Percentiles rank a stretch among this genome's conserved stretches.
Evolutionary conservation across 1,139 yeast genomes (phyloP).

Genomic region (Blastobotrys malaysiensis): DNA sequence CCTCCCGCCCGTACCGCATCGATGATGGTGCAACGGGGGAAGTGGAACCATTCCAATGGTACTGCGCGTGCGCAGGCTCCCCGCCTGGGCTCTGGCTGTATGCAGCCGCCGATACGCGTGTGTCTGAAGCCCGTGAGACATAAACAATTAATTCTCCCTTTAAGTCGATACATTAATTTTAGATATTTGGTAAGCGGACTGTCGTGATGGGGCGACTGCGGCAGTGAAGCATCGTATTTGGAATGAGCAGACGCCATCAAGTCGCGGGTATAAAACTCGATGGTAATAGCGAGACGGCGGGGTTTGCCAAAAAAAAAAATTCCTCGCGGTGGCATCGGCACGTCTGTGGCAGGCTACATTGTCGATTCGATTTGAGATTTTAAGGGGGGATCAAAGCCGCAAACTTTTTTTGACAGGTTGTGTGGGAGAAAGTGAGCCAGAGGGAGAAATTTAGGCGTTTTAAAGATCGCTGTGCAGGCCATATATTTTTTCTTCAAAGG

Average conservation of each 20-base stretch:
- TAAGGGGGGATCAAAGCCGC: slow-evolving; percentile 1
- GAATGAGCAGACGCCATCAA: neutral
- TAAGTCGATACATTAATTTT: neutral
- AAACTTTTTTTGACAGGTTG: neutral
- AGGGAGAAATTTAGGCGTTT: neutral
- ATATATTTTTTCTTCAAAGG: neutral
- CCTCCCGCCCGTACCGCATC: neutral
- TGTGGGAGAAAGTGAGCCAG: neutral
- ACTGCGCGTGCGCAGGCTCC: neutral
- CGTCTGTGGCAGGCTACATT: neutral
- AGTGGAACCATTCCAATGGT: neutral
- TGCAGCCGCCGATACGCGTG: neutral
- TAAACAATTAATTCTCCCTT: neutral
- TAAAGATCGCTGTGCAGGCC: neutral
- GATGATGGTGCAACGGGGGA: neutral
- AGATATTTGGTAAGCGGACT: neutral
- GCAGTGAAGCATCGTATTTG: neutral
- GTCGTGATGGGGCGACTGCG: neutral
- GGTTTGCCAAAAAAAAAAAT: neutral
- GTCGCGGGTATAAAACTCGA: neutral
- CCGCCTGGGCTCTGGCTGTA: neutral
- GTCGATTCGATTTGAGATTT: neutral
- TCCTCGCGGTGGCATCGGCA: no score
- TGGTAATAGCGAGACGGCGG: neutral
- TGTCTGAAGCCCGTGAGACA: neutral